Percentiles rank a stretch among this genome's conserved stretches.
phyloP scores from a whole-genome alignment of 2,329 filamentous ascomycete genomes.

The Harringtonia lauricola region DNA sequence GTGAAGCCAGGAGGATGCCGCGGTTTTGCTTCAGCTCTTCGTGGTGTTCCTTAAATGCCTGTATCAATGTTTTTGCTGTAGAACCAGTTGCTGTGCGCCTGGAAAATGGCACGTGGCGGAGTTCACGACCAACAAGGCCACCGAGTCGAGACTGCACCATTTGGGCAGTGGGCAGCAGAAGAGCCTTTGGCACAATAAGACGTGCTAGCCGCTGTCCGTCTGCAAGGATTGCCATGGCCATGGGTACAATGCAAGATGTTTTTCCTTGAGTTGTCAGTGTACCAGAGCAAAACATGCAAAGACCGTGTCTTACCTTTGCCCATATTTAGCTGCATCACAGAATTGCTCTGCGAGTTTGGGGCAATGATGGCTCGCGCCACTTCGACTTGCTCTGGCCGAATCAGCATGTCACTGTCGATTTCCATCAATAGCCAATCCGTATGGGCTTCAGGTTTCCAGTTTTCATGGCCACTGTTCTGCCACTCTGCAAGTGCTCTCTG shows the following conservation, averaged over 20 bases:
- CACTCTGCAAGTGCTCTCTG: conserved; percentile 29
- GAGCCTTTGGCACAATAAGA: conserved; percentile 43
- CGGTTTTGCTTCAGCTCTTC: conserved; percentile 25
- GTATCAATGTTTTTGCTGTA: conserved; percentile 23
- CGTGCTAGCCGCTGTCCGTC: conserved; percentile 35
- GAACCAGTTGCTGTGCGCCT: conserved; percentile 29
- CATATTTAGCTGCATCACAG: conserved; percentile 58
- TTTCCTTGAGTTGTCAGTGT: conserved; percentile 30
- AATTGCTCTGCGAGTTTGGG: conserved; percentile 40
- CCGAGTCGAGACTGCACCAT: conserved; percentile 43
- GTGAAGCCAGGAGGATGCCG: conserved; percentile 48
- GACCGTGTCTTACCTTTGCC: conserved; percentile 45
- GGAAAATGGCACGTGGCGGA: conserved; percentile 48
- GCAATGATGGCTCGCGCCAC: conserved; percentile 50
- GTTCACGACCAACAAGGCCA: conserved; percentile 37
- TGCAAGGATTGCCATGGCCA: conserved; percentile 34
- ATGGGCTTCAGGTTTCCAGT: conserved; percentile 42
- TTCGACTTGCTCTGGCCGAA: conserved; percentile 49
- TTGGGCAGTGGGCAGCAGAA: conserved; percentile 46
- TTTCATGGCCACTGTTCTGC: conserved; percentile 36
- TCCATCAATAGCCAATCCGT: conserved; percentile 58
- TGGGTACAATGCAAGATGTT: conserved; percentile 44
- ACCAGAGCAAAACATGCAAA: no score
- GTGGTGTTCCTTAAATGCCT: conserved; percentile 18
- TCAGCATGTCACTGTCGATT: conserved; percentile 51